Conservation (phyloP, 139 green algal species). For the Chlorella sp. region DNA sequence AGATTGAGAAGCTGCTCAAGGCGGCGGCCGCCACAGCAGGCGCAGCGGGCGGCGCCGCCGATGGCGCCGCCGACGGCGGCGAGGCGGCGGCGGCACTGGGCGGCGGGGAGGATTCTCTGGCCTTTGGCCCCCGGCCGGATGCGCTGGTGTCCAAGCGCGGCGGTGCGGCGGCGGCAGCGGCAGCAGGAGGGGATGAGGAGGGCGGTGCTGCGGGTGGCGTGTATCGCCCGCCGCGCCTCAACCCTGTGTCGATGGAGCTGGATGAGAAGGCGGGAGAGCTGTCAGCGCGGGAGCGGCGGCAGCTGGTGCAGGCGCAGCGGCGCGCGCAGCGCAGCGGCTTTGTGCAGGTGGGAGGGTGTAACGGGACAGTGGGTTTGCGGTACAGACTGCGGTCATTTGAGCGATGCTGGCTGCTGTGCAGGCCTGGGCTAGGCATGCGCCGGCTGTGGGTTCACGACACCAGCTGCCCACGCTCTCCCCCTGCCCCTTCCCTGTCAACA, state of each 20-base stretch:
- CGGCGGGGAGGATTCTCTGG: slow-evolving; percentile 50
- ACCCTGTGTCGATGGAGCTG: slow-evolving; percentile 87
- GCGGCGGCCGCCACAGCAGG: slow-evolving; percentile 43
- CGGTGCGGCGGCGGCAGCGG: slow-evolving; percentile 8
- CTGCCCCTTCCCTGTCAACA: slow-evolving; percentile 3
- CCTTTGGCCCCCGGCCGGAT: slow-evolving; percentile 77
- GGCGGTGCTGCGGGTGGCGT: slow-evolving; percentile 63
- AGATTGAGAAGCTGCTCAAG: slow-evolving; percentile 95
- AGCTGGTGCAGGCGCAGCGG: slow-evolving; percentile 49
- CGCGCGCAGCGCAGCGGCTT: slow-evolving; percentile 68
- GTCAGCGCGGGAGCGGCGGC: slow-evolving; percentile 47
- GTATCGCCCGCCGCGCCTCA: slow-evolving; percentile 92
- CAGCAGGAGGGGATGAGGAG: neutral
- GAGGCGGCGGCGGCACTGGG: slow-evolving; percentile 49
- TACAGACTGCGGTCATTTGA: too few relatives aligned
- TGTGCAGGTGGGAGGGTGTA: slow-evolving; percentile 41
- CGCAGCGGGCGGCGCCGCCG: neutral
- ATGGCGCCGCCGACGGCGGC: slow-evolving; percentile 38
- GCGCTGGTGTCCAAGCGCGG: slow-evolving; percentile 73
- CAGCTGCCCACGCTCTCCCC: too few relatives aligned
- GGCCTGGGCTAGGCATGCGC: too few relatives aligned
- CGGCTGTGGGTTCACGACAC: too few relatives aligned
- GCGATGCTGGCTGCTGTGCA: neutral
- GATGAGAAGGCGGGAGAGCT: slow-evolving; percentile 42
- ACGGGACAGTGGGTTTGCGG: neutral